phyloP scores from a whole-genome alignment of 805 yeast genomes.

The Tetrapisispora pingtungensis region DNA sequence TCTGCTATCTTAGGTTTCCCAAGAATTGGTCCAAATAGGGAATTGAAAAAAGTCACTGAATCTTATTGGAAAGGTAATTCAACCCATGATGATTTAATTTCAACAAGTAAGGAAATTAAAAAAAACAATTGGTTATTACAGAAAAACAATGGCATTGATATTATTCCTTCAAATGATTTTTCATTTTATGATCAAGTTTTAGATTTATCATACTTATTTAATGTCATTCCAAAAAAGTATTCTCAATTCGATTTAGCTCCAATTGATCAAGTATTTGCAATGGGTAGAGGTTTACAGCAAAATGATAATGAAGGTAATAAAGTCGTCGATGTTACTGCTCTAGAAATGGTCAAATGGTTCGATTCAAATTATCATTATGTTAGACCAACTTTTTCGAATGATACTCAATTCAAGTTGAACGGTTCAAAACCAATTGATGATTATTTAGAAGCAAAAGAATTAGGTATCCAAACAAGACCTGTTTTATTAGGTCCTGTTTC shows the following conservation, averaged over 20 bases:
- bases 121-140: constrained; percentile 96
- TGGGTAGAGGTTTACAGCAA: constrained; percentile 99
- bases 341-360: constrained; percentile 99
- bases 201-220: constrained; percentile 85
- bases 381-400: constrained; percentile 96
- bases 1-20: constrained; percentile 99
- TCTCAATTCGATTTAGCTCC: constrained; percentile 80
- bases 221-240: constrained; percentile 95
- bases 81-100: constrained; percentile 72
- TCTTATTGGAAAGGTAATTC: constrained; percentile 97
- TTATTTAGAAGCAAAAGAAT: constrained; percentile 93
- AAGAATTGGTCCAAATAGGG: constrained; percentile 99
- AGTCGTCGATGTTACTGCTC: constrained; percentile 96
- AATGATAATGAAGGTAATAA: constrained; percentile 66
- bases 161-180: constrained; percentile 96
- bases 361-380: constrained; percentile 99
- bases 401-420: constrained; percentile 91
- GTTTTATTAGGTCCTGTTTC: constrained; percentile 95
- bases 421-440: constrained; percentile 96
- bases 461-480: constrained; percentile 96
- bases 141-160: constrained; percentile 92
- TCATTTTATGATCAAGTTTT: constrained; percentile 96
- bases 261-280: constrained; percentile 90
- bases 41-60: constrained; percentile 96
- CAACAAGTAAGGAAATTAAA: constrained; percentile 93